Percentiles rank a stretch among this genome's conserved stretches.
Evolutionary conservation across 345 rosid genomes (phyloP).

Genomic region (Laguncularia racemosa): DNA sequence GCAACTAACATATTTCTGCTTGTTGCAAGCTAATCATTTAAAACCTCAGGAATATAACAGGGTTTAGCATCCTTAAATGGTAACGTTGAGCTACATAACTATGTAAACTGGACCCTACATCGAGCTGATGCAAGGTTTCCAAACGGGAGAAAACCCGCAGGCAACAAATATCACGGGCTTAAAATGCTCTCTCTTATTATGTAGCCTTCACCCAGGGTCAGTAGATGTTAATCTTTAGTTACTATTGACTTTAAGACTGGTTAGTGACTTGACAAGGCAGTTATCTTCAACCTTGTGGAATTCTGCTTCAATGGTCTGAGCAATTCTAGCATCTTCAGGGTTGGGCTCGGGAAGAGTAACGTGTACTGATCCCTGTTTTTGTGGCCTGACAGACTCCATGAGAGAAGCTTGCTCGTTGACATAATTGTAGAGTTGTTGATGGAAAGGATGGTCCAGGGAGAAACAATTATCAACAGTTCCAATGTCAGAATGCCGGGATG

Average conservation of each 20-base stretch:
- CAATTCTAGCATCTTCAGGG: constrained; percentile 45
- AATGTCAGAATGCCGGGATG: constrained; percentile 40
- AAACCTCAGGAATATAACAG: too few species aligned
- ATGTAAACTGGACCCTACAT: too few species aligned
- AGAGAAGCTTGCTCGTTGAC: constrained; percentile 46
- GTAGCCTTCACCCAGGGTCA: not conserved
- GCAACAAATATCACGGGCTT: too few species aligned
- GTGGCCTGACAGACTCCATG: constrained; percentile 24
- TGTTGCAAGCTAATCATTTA: too few species aligned
- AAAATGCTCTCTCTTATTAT: too few species aligned
- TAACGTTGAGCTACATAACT: too few species aligned
- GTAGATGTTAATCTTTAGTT: constrained; percentile 15
- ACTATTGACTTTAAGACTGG: constrained; percentile 28
- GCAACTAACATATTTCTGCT: too few species aligned
- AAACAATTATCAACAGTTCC: constrained; percentile 58
- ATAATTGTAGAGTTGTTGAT: constrained; percentile 73
- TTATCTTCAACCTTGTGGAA: constrained; percentile 54
- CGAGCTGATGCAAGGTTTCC: too few species aligned
- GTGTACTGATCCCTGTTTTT: constrained; percentile 78
- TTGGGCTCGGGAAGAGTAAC: constrained; percentile 61
- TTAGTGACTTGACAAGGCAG: constrained; percentile 25
- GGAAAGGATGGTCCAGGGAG: constrained; percentile 79
- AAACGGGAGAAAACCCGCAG: too few species aligned
- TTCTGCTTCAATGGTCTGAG: constrained; percentile 59
- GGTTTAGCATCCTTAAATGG: too few species aligned